Percentiles rank a stretch among this genome's conserved stretches.
Conservation (phyloP, 176 grass and related monocot genomes). For the Cenchrus purpureus region DNA sequence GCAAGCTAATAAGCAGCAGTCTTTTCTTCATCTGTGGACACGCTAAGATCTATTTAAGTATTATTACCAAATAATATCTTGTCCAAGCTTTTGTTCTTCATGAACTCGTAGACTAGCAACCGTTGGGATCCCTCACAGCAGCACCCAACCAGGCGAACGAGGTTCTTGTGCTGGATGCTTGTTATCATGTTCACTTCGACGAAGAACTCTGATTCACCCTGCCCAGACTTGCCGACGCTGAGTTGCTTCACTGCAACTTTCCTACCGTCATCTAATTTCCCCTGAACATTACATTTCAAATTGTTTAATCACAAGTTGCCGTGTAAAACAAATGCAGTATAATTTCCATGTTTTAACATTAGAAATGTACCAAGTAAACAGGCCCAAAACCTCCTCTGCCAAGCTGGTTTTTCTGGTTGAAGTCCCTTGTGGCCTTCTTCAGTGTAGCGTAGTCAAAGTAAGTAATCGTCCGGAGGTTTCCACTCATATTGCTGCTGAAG, state of each 20-base stretch:
- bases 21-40: background rate
- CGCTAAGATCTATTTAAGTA: background rate
- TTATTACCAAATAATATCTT: conserved; percentile 56
- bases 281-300: conserved; percentile 32
- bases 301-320: background rate
- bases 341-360: background rate
- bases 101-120: conserved; percentile 70
- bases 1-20: too few species aligned
- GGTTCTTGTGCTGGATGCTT: conserved; percentile 79
- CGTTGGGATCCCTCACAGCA: conserved; percentile 63
- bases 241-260: conserved; percentile 77
- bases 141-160: conserved; percentile 70
- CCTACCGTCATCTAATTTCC: conserved; percentile 54
- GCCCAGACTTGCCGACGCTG: conserved; percentile 59
- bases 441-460: conserved; percentile 62
- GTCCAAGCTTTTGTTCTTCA: conserved; percentile 73
- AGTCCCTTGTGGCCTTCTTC: conserved; percentile 63
- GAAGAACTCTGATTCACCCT: conserved; percentile 77
- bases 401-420: conserved; percentile 61
- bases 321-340: background rate
- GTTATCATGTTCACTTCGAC: conserved; percentile 77
- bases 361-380: conserved; percentile 51
- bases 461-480: conserved; percentile 64
- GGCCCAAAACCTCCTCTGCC: conserved; percentile 63
- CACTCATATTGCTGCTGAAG: conserved; percentile 68